phyloP scores from a whole-genome alignment of 2,329 filamentous ascomycete species.

The Calonectria hongkongensis region DNA sequence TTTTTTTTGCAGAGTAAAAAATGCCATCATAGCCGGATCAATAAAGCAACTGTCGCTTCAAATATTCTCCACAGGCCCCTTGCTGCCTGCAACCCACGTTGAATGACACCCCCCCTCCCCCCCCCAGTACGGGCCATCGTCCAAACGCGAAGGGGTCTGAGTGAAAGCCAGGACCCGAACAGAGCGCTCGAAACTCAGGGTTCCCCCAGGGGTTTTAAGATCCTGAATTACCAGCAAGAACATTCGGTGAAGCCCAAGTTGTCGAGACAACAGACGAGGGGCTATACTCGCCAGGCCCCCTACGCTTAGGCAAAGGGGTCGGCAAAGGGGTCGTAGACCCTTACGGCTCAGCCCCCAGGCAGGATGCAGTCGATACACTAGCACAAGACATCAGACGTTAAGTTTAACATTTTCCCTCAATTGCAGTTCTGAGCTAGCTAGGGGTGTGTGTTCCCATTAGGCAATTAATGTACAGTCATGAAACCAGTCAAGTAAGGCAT shows the following conservation, averaged over 20 bases:
- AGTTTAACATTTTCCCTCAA: slow-evolving; percentile 55
- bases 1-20: neutral
- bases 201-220: slow-evolving; percentile 3
- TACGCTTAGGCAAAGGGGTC: neutral
- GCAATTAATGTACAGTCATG: slow-evolving; percentile 53
- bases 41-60: slow-evolving; percentile 24
- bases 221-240: slow-evolving; percentile 5
- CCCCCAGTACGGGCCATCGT: slow-evolving; percentile 13
- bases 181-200: slow-evolving; percentile 10
- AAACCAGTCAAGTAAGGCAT: slow-evolving; percentile 46
- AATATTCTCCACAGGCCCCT: slow-evolving; percentile 14
- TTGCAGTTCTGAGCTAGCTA: slow-evolving; percentile 55
- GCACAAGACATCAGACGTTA: slow-evolving; percentile 7
- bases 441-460: slow-evolving; percentile 39
- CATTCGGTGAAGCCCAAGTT: slow-evolving; percentile 18
- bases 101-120: neutral
- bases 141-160: slow-evolving; percentile 16
- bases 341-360: neutral
- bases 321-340: neutral
- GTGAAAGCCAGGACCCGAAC: neutral
- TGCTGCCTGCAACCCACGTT: neutral
- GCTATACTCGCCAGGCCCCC: neutral
- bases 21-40: neutral
- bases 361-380: slow-evolving; percentile 3
- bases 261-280: slow-evolving; percentile 3